Base-by-base conservation (phyloP, 371 early-diverging fungal species). In the Rhizopus sp. region DNA sequence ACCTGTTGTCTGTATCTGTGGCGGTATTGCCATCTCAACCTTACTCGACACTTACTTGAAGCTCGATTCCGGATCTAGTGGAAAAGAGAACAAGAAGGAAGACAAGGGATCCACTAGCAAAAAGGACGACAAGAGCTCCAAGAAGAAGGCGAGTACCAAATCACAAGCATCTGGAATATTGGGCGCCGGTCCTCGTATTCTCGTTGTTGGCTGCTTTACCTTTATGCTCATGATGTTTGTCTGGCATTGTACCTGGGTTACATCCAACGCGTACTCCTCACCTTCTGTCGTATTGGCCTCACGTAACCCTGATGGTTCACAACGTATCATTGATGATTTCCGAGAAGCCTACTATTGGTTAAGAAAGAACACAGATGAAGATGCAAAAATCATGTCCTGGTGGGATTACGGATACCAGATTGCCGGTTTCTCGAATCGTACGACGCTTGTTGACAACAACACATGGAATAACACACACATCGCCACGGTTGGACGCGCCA, bases 341-440 rank as follows among this genome's bases (percentile, higher is more conserved):
- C 87, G 99, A 66, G 99, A 99, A 74, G 98, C 99, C 0, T 99
- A 99, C 80, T 97, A 95, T 71, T 99, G 98, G 98, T 85, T 99
- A 48, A 92, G 97, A 53, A 88, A 96, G 71, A 99, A 99, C 80
- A 95, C 99, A 0, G 78, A 86, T 42, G 82, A 87, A 34, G 91
- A 96, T 63, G 94, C 95, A 64, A 96, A 95, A 79, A 88, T 99
- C 62, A 83, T 98, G 82, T 92, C 97, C 9, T 99, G 99, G 99
- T 99, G 99, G 99, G 99, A 99, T 80, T 99, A 99, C 68, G 99
- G 99, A 7, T 99, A 99, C 77, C 99, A 99, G 82, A 93, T 99
- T 64, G 95, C 99, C 0, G 99, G 99, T 37, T 95, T 99, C 95
- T 91, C 99, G 30, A 93, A 97, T 69, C 88, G 99, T 32, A 91